A percentile compares a stretch with the other conserved stretches of the same genome.
phyloP scores from a whole-genome alignment of 441 rosid species.

The Euphorbia celastroides region DNA sequence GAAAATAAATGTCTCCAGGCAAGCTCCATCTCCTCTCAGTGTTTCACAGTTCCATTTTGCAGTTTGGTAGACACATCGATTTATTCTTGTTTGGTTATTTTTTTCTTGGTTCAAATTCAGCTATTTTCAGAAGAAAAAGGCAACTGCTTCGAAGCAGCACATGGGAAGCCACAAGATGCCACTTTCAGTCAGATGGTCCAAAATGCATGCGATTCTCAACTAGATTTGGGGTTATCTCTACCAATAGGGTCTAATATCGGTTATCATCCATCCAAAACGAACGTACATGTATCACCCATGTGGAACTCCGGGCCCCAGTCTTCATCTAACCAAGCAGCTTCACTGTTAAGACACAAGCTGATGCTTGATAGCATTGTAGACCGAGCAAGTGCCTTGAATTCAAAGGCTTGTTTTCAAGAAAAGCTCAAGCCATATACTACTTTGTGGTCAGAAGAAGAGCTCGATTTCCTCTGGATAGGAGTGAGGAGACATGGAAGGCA shows the following conservation, averaged over 20 bases:
- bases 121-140: constrained; percentile 33
- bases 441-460: constrained; percentile 89
- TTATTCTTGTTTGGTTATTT: too few relatives aligned
- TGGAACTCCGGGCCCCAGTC: constrained; percentile 20
- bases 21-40: constrained; percentile 5
- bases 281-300: constrained; percentile 11
- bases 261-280: constrained; percentile 15
- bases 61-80: too few relatives aligned
- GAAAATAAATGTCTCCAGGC: constrained; percentile 36
- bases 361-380: constrained; percentile 34
- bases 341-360: constrained; percentile 31
- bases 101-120: constrained; percentile 22
- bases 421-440: constrained; percentile 19
- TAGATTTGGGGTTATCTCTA: constrained; percentile 27
- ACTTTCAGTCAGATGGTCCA: constrained; percentile 18
- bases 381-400: constrained; percentile 26
- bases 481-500: constrained; percentile 92
- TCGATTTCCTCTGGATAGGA: constrained; percentile 96
- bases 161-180: constrained; percentile 20
- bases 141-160: too few relatives aligned
- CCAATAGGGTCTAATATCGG: constrained; percentile 22
- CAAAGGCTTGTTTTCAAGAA: constrained; percentile 24
- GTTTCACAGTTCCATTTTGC: background rate
- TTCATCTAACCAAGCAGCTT: constrained; percentile 22
- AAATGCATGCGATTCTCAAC: constrained; percentile 21